Conservation (phyloP, 2,329 filamentous ascomycete species). For the Monosporascus sp. region DNA sequence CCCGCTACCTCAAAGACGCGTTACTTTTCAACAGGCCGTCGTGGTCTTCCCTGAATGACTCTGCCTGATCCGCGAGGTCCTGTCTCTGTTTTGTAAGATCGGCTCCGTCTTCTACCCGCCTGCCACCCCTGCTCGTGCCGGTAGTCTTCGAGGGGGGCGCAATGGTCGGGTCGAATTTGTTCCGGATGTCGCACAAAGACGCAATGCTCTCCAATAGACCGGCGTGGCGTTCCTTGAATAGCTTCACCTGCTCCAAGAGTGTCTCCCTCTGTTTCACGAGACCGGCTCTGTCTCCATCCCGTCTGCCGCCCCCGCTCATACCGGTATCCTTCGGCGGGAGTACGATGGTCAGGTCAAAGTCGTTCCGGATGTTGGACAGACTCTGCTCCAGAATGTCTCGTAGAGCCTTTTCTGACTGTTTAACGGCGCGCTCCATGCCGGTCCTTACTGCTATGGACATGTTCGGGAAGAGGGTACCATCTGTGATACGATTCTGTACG, state of each 20-base stretch:
- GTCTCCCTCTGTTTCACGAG: neutral
- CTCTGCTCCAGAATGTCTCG: neutral
- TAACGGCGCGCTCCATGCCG: neutral
- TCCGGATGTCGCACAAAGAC: neutral
- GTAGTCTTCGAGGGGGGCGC: neutral
- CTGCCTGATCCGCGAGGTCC: neutral
- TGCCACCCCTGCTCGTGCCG: neutral
- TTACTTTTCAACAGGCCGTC: neutral
- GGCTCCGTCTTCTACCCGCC: too few relatives aligned
- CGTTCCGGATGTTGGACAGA: neutral
- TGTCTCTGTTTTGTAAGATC: too few relatives aligned
- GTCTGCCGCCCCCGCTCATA: neutral
- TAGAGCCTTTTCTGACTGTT: neutral
- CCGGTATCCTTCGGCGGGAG: neutral
- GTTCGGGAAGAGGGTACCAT: neutral
- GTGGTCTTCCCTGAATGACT: neutral
- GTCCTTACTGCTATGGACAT: neutral
- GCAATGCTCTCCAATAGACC: neutral
- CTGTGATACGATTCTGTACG: neutral
- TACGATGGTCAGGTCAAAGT: neutral
- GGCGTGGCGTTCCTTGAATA: neutral
- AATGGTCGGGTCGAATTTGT: neutral
- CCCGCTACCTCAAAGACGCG: conserved; percentile 21
- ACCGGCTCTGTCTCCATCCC: neutral
- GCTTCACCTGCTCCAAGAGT: neutral